Conservation (phyloP, 345 rosid genomes). For the Linum lewisii region DNA sequence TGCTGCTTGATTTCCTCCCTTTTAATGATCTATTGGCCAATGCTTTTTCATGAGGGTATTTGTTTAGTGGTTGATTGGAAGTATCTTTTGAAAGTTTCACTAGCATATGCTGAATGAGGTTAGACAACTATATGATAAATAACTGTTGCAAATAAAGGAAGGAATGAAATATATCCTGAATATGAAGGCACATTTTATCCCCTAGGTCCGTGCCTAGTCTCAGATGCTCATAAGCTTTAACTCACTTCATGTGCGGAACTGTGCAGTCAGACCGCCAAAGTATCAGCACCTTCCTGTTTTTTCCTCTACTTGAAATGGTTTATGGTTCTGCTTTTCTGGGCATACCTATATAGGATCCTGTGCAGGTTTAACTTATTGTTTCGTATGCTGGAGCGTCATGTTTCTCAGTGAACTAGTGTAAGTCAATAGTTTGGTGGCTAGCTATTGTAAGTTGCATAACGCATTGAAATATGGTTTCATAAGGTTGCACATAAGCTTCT, state of each 20-base stretch:
- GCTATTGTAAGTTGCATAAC: no score
- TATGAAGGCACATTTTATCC: neutral
- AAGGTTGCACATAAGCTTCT: no score
- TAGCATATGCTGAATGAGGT: neutral
- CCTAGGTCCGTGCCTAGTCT: neutral
- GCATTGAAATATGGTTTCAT: no score
- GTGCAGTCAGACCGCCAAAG: neutral
- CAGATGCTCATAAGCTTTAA: neutral
- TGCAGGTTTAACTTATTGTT: no score
- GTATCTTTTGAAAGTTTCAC: neutral
- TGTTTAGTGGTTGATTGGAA: neutral
- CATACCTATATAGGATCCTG: no score
- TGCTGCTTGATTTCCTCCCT: no score
- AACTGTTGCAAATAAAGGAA: neutral
- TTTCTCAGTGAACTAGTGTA: no score
- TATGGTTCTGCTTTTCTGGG: neutral
- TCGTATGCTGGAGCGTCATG: no score
- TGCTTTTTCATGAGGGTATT: neutral
- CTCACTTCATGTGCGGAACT: neutral
- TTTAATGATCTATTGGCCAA: neutral
- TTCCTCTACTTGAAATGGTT: neutral
- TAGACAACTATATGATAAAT: neutral
- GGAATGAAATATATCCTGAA: neutral
- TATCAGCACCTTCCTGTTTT: neutral
- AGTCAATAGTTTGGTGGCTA: no score